phyloP scores from a whole-genome alignment of 805 yeast species.

The Wickerhamomyces sydowiorum region DNA sequence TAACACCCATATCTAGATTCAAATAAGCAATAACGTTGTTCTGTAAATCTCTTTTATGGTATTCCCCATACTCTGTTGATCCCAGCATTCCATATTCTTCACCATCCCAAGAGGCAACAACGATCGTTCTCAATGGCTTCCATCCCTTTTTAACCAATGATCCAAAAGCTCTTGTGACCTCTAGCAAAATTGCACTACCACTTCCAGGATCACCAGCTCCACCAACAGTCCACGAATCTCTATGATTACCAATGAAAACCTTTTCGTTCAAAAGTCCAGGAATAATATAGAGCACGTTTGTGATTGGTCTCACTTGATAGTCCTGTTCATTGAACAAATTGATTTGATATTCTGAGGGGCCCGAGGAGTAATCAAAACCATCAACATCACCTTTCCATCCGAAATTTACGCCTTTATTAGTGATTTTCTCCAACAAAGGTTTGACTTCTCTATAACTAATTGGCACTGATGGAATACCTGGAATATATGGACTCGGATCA shows the following conservation, averaged over 20 bases:
- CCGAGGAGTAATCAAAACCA: slow-evolving; percentile 38
- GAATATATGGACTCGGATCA: slow-evolving; percentile 37
- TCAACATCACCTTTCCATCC: slow-evolving; percentile 35
- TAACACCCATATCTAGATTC: slow-evolving; percentile 40
- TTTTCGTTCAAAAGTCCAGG: slow-evolving; percentile 53
- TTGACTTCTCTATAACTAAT: slow-evolving; percentile 36
- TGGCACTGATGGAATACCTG: slow-evolving; percentile 50
- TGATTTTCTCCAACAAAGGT: slow-evolving; percentile 34
- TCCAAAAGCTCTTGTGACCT: slow-evolving; percentile 46
- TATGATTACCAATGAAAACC: slow-evolving; percentile 48
- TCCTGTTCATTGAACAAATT: slow-evolving; percentile 37
- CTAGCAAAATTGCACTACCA: slow-evolving; percentile 44
- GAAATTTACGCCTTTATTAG: slow-evolving; percentile 31
- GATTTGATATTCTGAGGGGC: slow-evolving; percentile 36
- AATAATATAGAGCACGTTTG: slow-evolving; percentile 47
- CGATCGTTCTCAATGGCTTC: slow-evolving; percentile 68
- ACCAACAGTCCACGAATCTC: slow-evolving; percentile 45
- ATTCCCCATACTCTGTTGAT: slow-evolving; percentile 74
- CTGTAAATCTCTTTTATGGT: slow-evolving; percentile 37
- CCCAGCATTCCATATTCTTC: slow-evolving; percentile 72
- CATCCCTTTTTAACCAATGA: slow-evolving; percentile 46
- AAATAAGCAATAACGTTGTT: slow-evolving; percentile 52
- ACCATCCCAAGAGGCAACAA: slow-evolving; percentile 78
- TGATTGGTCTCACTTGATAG: slow-evolving; percentile 36
- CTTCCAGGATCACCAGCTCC: slow-evolving; percentile 49